Percentiles rank a stretch among this genome's conserved stretches.
Conservation (phyloP, 1,139 yeast species). For the Pichia sp. region DNA sequence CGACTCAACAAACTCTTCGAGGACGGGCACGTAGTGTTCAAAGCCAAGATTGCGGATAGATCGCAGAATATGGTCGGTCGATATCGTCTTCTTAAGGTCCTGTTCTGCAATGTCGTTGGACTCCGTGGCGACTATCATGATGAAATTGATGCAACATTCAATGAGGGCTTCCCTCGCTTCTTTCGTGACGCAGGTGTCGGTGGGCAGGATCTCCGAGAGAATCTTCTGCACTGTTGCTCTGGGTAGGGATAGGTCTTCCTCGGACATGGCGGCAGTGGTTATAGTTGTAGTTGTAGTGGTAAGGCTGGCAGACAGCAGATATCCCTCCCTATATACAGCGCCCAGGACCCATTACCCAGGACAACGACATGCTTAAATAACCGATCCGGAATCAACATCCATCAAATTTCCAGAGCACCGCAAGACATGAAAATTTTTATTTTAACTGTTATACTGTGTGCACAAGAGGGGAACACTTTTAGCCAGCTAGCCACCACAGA, state of each 20-base stretch:
- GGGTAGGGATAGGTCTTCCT: conserved; percentile 29
- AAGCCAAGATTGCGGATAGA: conserved; percentile 89
- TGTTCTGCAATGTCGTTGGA: conserved; percentile 95
- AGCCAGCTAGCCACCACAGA: too few species aligned
- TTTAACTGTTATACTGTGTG: too few species aligned
- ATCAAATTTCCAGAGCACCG: too few species aligned
- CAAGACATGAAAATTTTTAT: too few species aligned
- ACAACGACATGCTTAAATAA: too few species aligned
- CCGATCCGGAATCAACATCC: too few species aligned
- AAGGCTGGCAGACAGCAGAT: too few species aligned
- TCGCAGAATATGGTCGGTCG: conserved; percentile 90
- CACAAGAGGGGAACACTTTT: too few species aligned
- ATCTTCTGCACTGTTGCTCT: conserved; percentile 93
- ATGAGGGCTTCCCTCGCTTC: conserved; percentile 95
- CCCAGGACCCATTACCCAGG: too few species aligned
- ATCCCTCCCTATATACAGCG: too few species aligned
- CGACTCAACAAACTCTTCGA: conserved; percentile 41
- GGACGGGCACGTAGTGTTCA: conserved; percentile 72
- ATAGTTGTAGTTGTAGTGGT: neutral
- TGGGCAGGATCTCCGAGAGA: conserved; percentile 80
- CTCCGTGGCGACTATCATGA: conserved; percentile 90
- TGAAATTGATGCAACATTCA: conserved; percentile 92
- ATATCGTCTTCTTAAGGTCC: conserved; percentile 93
- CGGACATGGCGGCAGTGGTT: conserved; percentile 27
- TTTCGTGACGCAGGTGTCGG: conserved; percentile 79